Percentiles rank a stretch among this genome's conserved stretches.
Evolutionary conservation across 78 protist genomes (phyloP).

Genomic region (Capsaspora owczarzaki): DNA sequence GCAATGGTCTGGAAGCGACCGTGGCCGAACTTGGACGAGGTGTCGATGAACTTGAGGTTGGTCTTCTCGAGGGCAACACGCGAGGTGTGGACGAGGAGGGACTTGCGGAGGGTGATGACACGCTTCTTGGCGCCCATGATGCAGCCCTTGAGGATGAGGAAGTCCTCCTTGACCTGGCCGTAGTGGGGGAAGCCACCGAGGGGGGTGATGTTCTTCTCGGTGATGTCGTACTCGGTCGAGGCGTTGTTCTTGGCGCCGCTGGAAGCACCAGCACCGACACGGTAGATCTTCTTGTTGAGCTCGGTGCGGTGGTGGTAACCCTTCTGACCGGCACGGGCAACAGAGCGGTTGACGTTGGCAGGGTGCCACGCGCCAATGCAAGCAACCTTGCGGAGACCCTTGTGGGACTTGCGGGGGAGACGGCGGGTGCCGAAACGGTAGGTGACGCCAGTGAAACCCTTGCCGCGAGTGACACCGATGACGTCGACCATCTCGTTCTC

Average conservation of each 20-base stretch:
- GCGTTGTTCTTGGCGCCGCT: constrained; percentile 67
- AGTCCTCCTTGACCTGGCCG: constrained; percentile 93
- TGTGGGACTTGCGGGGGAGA: constrained; percentile 99
- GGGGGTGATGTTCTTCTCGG: constrained; percentile 98
- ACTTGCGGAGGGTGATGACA: constrained; percentile 93
- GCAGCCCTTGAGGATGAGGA: constrained; percentile 85
- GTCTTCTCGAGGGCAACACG: constrained; percentile 82
- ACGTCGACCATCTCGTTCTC: constrained; percentile 91
- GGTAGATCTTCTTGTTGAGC: constrained; percentile 98
- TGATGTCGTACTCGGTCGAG: constrained; percentile 93
- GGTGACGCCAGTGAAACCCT: constrained; percentile 97
- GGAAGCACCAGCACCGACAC: constrained; percentile 69
- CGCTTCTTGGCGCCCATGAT: constrained; percentile 90
- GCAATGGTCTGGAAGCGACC: constrained; percentile 98
- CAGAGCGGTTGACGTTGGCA: constrained; percentile 90
- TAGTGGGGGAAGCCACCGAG: constrained; percentile 99
- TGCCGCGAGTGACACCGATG: constrained; percentile 97
- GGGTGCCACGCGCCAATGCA: constrained; percentile 99
- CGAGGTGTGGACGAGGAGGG: constrained; percentile 64
- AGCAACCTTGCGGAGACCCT: constrained; percentile 99
- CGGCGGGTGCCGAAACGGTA: constrained; percentile 93
- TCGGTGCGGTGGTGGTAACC: constrained; percentile 99
- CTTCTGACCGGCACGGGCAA: constrained; percentile 99
- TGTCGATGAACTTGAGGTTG: constrained; percentile 98
- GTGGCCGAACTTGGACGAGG: constrained; percentile 98